These are phyloP conservation scores for Prunus kanzakura DNA, from an alignment of 306 rosid genomes.

Conservation along the genomic window DNA sequence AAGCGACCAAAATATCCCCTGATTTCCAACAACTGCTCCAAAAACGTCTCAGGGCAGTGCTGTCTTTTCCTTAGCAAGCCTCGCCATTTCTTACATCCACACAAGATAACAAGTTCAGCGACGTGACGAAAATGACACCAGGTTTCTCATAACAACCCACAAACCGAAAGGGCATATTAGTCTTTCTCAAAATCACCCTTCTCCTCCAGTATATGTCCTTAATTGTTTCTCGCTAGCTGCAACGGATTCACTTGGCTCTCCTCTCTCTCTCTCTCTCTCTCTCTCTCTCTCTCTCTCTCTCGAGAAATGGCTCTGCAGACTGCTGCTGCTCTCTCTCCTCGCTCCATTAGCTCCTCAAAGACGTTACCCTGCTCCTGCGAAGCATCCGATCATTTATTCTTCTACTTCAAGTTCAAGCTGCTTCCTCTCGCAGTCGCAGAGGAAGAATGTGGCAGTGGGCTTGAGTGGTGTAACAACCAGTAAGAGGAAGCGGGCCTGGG, in stretches of 20 bases:
- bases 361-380: constrained; percentile 29
- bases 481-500: constrained; percentile 17
- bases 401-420: constrained; percentile 6
- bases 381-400: constrained; percentile 27
- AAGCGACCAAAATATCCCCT: not conserved
- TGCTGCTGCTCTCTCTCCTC: constrained; percentile 40
- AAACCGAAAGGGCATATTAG: constrained; percentile 6
- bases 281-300: constrained; percentile 7
- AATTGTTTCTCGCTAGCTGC: not conserved
- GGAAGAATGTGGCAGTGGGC: constrained; percentile 28
- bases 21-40: not conserved
- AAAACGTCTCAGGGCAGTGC: not conserved
- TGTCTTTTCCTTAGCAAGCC: constrained; percentile 5
- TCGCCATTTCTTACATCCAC: not conserved
- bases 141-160: constrained; percentile 4
- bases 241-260: not conserved
- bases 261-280: constrained; percentile 1
- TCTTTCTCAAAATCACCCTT: constrained; percentile 2
- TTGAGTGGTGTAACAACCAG: not conserved
- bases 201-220: not conserved
- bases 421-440: constrained; percentile 7
- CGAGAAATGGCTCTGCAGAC: constrained; percentile 57
- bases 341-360: constrained; percentile 27
- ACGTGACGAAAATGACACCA: constrained; percentile 7
- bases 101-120: not conserved